Base-by-base conservation (phyloP, 345 rosid species). In the Syzygium aqueum region DNA sequence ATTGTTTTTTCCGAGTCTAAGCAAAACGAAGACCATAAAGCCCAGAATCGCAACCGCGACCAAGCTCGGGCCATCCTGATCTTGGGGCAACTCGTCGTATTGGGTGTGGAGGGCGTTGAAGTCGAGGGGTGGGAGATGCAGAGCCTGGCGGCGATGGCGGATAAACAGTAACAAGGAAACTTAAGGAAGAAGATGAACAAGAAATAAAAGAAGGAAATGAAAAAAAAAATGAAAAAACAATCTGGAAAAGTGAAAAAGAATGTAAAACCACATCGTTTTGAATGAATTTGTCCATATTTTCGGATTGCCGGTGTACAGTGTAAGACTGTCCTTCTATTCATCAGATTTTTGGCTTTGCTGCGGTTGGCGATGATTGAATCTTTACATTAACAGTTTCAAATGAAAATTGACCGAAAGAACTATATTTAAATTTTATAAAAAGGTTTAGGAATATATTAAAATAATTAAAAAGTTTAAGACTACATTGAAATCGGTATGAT, bases 231-330 rank as follows among this genome's bases (percentile, higher is more conserved):
- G 37, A 33, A 33, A 11, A 5, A 59, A 27, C 0, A 28, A 28
- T 28, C 21, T 63, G 77, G 21, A n/a, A 3, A 63, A 63, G 37
- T 28, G 2, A n/a, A 14, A n/a, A n/a, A n/a, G 28, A 14, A 63
- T 6, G 19, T 28, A 13, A n/a, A 28, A 1, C 21, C 2, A 28
- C 10, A 0, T 61, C 9, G 11, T n/a, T 61, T 13, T 1, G 33
- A 63, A 19, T 7, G 33, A 0, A n/a, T 63, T 63, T 6, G 6
- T n/a, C 73, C 1, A 2, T 15, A 1, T 43, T 43, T 43, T 3
- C 14, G 27, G 28, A n/a, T 12, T 5, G 0, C 16, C 0, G 15
- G 7, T 12, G 6, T 10, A 0, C 3, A 2, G 27, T 3, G 0
- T 25, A 5, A 0, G 3, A 5, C 0, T 6, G 2, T 59, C 8